Percentiles rank a stretch among this genome's conserved stretches.
phyloP scores from a whole-genome alignment of 176 grass and related monocot species.

The Thalia dealbata region DNA sequence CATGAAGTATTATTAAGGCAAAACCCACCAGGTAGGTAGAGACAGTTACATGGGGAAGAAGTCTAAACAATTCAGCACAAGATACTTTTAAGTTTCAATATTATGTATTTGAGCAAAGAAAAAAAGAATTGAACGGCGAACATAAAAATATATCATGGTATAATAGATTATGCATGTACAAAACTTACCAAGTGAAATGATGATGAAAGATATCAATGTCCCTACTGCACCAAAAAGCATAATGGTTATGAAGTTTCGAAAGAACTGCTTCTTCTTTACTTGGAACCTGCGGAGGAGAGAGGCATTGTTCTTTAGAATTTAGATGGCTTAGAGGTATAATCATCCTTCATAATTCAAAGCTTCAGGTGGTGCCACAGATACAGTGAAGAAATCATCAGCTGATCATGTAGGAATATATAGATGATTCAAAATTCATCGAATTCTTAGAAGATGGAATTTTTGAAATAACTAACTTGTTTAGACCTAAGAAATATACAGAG shows the following conservation, averaged over 20 bases:
- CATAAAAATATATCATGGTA: background rate
- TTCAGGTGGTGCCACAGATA: background rate
- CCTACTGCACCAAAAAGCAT: constrained; percentile 78
- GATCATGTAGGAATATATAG: background rate
- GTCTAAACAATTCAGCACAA: background rate
- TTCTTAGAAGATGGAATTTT: background rate
- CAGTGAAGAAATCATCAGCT: background rate
- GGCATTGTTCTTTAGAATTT: background rate
- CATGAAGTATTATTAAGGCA: background rate
- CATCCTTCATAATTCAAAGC: background rate
- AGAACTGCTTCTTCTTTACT: constrained; percentile 99
- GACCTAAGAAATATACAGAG: background rate
- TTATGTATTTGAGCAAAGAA: background rate
- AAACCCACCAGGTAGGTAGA: background rate
- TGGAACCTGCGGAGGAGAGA: constrained; percentile 47
- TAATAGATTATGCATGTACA: background rate
- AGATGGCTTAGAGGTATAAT: background rate
- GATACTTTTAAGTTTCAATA: background rate
- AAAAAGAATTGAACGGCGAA: background rate
- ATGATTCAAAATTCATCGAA: background rate
- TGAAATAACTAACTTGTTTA: background rate
- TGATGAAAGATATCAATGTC: constrained; percentile 85
- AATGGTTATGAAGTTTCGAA: constrained; percentile 86
- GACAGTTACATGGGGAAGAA: background rate
- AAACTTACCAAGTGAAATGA: constrained; percentile 65